Base-by-base conservation (phyloP, 2,329 filamentous ascomycete genomes). In the Elsinoe australis region DNA sequence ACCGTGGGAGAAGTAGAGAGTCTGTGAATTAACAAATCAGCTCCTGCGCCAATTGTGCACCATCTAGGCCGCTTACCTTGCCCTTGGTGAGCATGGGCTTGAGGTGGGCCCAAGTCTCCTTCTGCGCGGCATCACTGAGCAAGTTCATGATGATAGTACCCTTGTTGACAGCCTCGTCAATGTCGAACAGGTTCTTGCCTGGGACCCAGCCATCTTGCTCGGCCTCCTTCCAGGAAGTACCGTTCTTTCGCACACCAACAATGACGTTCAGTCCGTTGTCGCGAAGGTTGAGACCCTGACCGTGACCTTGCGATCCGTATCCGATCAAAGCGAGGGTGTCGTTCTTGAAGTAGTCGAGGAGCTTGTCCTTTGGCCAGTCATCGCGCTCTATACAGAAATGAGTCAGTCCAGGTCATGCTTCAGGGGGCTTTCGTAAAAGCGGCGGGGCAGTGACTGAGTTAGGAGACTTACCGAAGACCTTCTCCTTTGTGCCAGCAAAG, bases 231-330 rank as follows among this genome's bases (percentile, higher is more conserved):
- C 92, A 98, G 61, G 92, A 96, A 68, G 89, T 82, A 68, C 92
- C 92, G 72, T 92, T 84, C 84, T 96, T 96, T 67, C 92, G 86
- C 67, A 98, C 92, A 78, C 92, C 92, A 63, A 98, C 79, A 67
- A 98, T 95, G 73, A 98, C 92, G 71, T 96, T 96, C 61, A 98
- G 80, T 69, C 92, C 92, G 76, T 98, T 95, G 81, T 98, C 92
- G 73, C 92, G 90, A 69, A 98, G 85, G 82, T 98, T 98, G 56
- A 98, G 87, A 70, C 92, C 94, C 77, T 98, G 92, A 60, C 92
- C 92, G 79, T 98, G 92, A 64, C 92, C 92, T 76, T 95, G 89
- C 56, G 89, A 95, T 64, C 83, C 92, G 74, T 98, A 98, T 69
- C 92, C 92, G 71, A 98, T 98, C 66, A 98, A 85, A 66, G 92